Base-by-base conservation (phyloP, 805 yeast genomes). In the Candida nitratophila region DNA sequence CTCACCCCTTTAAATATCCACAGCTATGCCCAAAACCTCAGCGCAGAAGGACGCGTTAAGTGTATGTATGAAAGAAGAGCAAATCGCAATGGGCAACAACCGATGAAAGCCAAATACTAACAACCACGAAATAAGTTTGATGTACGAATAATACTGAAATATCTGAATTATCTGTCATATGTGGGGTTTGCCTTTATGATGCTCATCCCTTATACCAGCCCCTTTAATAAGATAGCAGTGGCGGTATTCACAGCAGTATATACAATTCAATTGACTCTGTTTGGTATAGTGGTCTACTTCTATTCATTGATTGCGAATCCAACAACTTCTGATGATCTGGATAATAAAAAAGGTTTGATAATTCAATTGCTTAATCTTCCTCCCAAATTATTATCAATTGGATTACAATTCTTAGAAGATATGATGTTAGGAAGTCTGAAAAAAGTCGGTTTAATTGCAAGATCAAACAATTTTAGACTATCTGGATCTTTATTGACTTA, bases 201-300 rank as follows among this genome's bases (percentile, higher is more conserved):
- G 6, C 8, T 58, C 1, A 34, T 62, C 3, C 51, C 53, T 7
- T 45, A 47, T 2, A 24, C 56, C 12, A 58, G 55, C 40, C 60
- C 60, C 4, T 20, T 63, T 8, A 48, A 52, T 24, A 60, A 57
- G 46, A 57, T 63, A 7, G 47, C 58, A 12, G 20, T 62, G 34
- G 66, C 65, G 2, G 37, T 54, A 15, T 59, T 58, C 43, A 44
- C 49, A 7, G 68, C 64, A 2, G 37, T 58, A 16, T 53, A 51
- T 19, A 39, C 46, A 3, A 47, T 57, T 9, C 39, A 52, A 8
- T 37, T 50, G 7, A 20, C 46, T 1, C 17, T 50, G 7, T 61
- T 57, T 39, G 53, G 60, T 1, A 35, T 55, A 2, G 47, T 58
- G 10, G 50, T 61, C 6, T 52, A 52, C 27, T 48, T 55, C 39